A percentile compares a stretch with the other conserved stretches of the same genome.
Conservation (phyloP, 345 rosid genomes). For the Trapa incisa region DNA sequence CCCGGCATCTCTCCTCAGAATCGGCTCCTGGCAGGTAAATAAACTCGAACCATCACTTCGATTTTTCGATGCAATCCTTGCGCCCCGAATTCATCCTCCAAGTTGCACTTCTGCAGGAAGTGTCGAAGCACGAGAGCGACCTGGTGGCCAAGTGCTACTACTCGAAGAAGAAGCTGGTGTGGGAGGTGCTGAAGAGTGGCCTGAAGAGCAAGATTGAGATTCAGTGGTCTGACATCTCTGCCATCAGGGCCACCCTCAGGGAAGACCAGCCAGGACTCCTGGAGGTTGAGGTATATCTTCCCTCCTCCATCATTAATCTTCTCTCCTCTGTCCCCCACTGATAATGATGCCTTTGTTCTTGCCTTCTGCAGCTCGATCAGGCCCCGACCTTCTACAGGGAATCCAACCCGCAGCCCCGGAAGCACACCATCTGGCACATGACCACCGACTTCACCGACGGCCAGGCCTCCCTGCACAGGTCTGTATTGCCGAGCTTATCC, state of each 20-base stretch:
- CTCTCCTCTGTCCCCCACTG: not conserved
- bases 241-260: slow-evolving; percentile 11
- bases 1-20: slow-evolving; percentile 18
- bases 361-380: slow-evolving; percentile 12
- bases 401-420: slow-evolving; percentile 12
- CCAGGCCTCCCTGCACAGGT: slow-evolving; percentile 11
- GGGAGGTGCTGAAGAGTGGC: slow-evolving; percentile 36
- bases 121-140: slow-evolving; percentile 22
- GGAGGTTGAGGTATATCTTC: slow-evolving; percentile 18
- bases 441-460: slow-evolving; percentile 10
- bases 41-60: not conserved
- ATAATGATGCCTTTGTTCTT: not conserved
- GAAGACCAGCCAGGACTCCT: slow-evolving; percentile 18
- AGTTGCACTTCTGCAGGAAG: slow-evolving; percentile 16
- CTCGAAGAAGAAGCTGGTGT: slow-evolving; percentile 43
- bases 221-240: slow-evolving; percentile 24
- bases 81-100: not conserved
- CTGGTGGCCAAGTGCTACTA: slow-evolving; percentile 49
- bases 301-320: not conserved
- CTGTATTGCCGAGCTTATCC: not conserved
- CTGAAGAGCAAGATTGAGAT: slow-evolving; percentile 33
- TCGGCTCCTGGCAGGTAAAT: slow-evolving; percentile 41
- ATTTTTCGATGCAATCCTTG: too few species aligned
- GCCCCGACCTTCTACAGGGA: slow-evolving; percentile 13
- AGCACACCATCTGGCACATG: slow-evolving; percentile 11